Evolutionary conservation across 805 yeast species (phyloP), one percentile per base, ranked within the genome.

Genomic region (Candida hungchunana): DNA sequence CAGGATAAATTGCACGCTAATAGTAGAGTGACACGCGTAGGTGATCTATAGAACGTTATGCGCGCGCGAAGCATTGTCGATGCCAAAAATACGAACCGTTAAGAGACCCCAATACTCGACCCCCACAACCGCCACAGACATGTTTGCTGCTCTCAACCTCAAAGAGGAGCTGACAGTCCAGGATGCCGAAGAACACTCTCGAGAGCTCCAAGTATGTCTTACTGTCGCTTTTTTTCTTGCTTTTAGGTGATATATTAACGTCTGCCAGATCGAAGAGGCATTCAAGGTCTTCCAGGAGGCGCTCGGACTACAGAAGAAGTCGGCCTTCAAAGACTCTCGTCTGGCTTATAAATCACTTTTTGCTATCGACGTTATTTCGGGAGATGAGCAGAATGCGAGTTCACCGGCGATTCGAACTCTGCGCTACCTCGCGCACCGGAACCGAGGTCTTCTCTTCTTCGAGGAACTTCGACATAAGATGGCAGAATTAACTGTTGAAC

Each of bases 131-230:
- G n/a, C n/a, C n/a, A n/a, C n/a, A n/a, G n/a, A n/a, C n/a, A 25
- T 13, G 7, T 44, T 90, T 57, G 70, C 79, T 21, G 95, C 97
- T 2, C 68, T 89, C 29, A 90, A 90, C 51, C 62, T 81, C 30
- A 73, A 73, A 26, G 90, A 82, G 38, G 94, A 84, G 52, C 85
- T 82, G 33, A 60, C 73, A 5, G 61, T 60, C 14, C 65, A 75
- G 23, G 90, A 85, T 44, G 82, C 81, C 22, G 96, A 89, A 45
- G 90, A 87, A 45, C 95, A 88, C 51, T 82, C 97, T 1, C 67
- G 96, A 31, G 99, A 93, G 55, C 65, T 90, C 17, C 97, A 90
- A 50, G 74, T 75, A 27, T 10, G 56, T 42, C 7, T 18, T 14
- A 13, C 13, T 5, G 7, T 18, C 12, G n/a, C 25, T 18, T 13